A percentile compares a stretch with the other conserved stretches of the same genome.
Conservation (phyloP, 2,329 filamentous ascomycete genomes). For the Penicillium corylophilum region DNA sequence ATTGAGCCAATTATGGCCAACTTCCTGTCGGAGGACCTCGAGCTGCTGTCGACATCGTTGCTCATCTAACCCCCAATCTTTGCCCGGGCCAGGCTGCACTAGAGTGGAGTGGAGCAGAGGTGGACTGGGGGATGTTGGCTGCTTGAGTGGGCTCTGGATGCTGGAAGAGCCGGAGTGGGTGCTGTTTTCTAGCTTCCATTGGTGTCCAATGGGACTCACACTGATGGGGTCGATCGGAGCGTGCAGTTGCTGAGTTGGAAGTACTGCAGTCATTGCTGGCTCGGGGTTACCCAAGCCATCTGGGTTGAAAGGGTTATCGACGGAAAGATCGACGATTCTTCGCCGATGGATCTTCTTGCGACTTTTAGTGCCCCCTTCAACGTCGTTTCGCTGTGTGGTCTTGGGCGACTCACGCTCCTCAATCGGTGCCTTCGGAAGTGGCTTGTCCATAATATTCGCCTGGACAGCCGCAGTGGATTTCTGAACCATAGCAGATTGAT, state of each 20-base stretch:
- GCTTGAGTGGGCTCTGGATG: slow-evolving; percentile 21
- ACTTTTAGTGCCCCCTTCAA: slow-evolving; percentile 35
- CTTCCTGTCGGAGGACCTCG: slow-evolving; percentile 77
- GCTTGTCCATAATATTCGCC: slow-evolving; percentile 8
- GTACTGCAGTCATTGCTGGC: slow-evolving; percentile 29
- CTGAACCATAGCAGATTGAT: slow-evolving; percentile 64
- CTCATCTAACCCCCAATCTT: slow-evolving; percentile 53
- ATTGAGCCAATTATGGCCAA: slow-evolving; percentile 84
- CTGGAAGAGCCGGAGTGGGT: slow-evolving; percentile 29
- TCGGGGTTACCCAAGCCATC: slow-evolving; percentile 32
- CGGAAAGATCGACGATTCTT: slow-evolving; percentile 58
- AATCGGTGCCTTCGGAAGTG: neutral
- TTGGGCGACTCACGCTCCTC: slow-evolving; percentile 7
- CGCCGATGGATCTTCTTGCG: slow-evolving; percentile 54
- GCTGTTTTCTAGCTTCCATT: slow-evolving; percentile 33
- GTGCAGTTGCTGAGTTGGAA: slow-evolving; percentile 32
- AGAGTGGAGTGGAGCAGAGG: slow-evolving; percentile 17
- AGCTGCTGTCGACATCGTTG: slow-evolving; percentile 86
- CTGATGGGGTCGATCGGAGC: slow-evolving; percentile 26
- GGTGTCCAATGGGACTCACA: slow-evolving; percentile 27
- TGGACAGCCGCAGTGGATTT: slow-evolving; percentile 53
- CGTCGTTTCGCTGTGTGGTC: slow-evolving; percentile 22
- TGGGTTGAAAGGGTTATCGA: slow-evolving; percentile 38
- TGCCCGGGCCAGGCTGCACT: slow-evolving; percentile 25
- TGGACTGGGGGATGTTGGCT: slow-evolving; percentile 17